These are phyloP conservation scores for Lactifluus piperatus DNA, from an alignment of 768 basidiomycete genomes.

Conservation along the genomic window DNA sequence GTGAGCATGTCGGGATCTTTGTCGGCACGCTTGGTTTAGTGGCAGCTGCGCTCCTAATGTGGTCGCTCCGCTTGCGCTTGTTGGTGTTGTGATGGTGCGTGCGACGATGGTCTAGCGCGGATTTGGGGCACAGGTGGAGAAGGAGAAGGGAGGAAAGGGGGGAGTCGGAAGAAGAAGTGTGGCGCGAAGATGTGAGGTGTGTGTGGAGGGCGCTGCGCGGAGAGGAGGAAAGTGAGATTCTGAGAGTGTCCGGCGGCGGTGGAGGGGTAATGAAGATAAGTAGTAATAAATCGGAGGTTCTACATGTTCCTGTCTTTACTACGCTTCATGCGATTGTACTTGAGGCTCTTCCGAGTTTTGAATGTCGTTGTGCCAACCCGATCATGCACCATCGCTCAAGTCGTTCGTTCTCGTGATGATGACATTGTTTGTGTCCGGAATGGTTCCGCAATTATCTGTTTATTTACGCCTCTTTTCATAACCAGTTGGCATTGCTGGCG, in stretches of 20 bases:
- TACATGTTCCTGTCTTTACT: too few species aligned
- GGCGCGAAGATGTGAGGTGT: conserved; percentile 13
- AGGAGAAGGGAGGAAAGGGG: not conserved
- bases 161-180: not conserved
- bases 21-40: not conserved
- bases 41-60: not conserved
- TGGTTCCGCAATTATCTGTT: too few species aligned
- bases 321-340: too few species aligned
- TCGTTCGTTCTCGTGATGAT: too few species aligned
- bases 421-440: too few species aligned
- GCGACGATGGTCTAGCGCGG: conserved; percentile 3
- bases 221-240: conserved; percentile 10
- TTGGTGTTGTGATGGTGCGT: not conserved
- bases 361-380: too few species aligned
- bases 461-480: too few species aligned
- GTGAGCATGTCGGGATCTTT: conserved; percentile 15
- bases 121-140: not conserved
- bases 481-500: too few species aligned
- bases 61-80: not conserved
- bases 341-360: too few species aligned
- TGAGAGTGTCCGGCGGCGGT: not conserved
- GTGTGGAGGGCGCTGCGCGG: conserved; percentile 16
- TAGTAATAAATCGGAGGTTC: too few species aligned
- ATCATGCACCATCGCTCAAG: too few species aligned
- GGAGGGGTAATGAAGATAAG: not conserved